A percentile compares a stretch with the other conserved stretches of the same genome.
These are phyloP conservation scores for Acanthamoeba lenticulata DNA, from an alignment of 208 protist genomes.

Conservation along the genomic window DNA sequence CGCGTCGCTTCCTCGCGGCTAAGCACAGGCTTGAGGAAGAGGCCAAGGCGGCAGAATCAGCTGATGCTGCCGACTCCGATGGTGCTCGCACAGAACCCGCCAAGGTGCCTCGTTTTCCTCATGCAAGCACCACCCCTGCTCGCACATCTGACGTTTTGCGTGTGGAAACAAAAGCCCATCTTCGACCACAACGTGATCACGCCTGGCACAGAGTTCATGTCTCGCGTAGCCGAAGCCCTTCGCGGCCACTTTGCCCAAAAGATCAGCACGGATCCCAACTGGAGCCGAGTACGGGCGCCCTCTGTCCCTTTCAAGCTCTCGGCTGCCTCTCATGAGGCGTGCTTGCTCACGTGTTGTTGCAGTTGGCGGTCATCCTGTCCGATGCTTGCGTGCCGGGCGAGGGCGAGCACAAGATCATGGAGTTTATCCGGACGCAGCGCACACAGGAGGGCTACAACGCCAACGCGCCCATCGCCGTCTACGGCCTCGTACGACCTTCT, in stretches of 20 bases:
- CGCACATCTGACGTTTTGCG: background rate
- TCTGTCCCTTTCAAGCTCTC: background rate
- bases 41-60: background rate
- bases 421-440: constrained; percentile 83
- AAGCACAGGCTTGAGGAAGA: constrained; percentile 91
- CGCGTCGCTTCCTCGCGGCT: constrained; percentile 95
- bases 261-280: constrained; percentile 93
- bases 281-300: constrained; percentile 85
- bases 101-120: background rate
- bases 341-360: background rate
- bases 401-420: constrained; percentile 94
- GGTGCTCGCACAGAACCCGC: background rate
- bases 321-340: background rate
- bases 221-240: constrained; percentile 91
- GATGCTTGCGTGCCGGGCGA: constrained; percentile 98
- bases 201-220: constrained; percentile 99
- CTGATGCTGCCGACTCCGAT: background rate
- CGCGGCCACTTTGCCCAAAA: constrained; percentile 95
- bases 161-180: constrained; percentile 73
- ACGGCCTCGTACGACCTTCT: constrained; percentile 90
- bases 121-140: background rate
- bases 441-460: constrained; percentile 94
- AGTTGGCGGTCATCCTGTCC: constrained; percentile 94
- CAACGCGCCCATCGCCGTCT: constrained; percentile 96
- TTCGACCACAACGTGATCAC: constrained; percentile 99